Conservation (phyloP, 805 yeast genomes). For the Candida namnaoensis region DNA sequence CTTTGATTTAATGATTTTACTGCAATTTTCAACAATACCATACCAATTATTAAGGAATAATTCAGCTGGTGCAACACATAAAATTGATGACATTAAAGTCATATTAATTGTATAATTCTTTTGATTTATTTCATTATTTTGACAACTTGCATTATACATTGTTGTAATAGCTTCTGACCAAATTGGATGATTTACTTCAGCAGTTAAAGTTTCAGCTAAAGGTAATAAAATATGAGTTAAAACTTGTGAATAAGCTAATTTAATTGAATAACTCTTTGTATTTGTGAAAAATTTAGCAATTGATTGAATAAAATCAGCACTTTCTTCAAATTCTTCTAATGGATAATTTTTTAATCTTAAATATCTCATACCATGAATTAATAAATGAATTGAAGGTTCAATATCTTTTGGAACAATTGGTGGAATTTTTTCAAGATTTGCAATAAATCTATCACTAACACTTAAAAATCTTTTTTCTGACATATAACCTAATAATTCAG, state of each 20-base stretch:
- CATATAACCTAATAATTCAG: conserved; percentile 85
- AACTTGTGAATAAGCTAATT: conserved; percentile 80
- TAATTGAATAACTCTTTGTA: conserved; percentile 56
- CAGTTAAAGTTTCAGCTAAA: conserved; percentile 77
- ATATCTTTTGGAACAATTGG: conserved; percentile 34
- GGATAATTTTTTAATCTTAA: conserved; percentile 76
- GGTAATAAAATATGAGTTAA: conserved; percentile 69
- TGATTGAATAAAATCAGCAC: conserved; percentile 84
- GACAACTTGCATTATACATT: conserved; percentile 40
- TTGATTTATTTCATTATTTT: conserved; percentile 32
- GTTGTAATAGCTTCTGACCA: conserved; percentile 79
- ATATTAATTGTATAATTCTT: conserved; percentile 62
- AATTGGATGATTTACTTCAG: conserved; percentile 91
- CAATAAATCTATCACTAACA: conserved; percentile 89
- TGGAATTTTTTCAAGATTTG: conserved; percentile 83
- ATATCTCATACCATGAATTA: conserved; percentile 90
- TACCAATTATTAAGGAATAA: conserved; percentile 71
- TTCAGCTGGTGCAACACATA: conserved; percentile 76
- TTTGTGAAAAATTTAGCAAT: conserved; percentile 72
- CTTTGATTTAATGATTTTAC: conserved; percentile 59
- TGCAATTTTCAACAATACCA: conserved; percentile 50
- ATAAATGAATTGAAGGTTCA: conserved; percentile 58
- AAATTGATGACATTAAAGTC: conserved; percentile 58
- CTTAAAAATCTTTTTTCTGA: conserved; percentile 74
- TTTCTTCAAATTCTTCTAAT: conserved; percentile 82